Evolutionary conservation across 805 yeast genomes (phyloP).

Genomic region (Pichia nanzhaoensis): DNA sequence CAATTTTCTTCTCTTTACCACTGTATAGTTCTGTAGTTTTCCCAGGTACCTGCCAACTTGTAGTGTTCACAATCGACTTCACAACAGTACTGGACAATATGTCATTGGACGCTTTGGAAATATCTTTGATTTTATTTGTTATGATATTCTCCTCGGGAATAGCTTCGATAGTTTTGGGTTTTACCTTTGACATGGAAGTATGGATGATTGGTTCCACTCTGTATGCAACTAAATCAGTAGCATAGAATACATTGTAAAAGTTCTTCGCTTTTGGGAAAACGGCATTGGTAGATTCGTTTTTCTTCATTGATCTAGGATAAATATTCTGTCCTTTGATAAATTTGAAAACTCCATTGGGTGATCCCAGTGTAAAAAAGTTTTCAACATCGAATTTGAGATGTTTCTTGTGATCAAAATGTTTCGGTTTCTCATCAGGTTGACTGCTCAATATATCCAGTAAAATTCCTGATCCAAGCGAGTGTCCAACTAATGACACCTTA

Average conservation of each 20-base stretch:
- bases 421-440: conserved; percentile 32
- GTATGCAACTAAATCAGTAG: conserved; percentile 88
- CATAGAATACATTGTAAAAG: conserved; percentile 78
- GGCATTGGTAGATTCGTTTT: conserved; percentile 10
- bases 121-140: conserved; percentile 9
- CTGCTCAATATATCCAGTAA: conserved; percentile 63
- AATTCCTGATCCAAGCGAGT: conserved; percentile 86
- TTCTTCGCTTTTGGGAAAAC: conserved; percentile 55
- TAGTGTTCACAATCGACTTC: conserved; percentile 10
- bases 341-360: conserved; percentile 85
- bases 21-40: not conserved
- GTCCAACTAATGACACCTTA: conserved; percentile 78
- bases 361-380: conserved; percentile 75
- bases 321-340: conserved; percentile 60
- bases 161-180: conserved; percentile 55
- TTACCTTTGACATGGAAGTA: conserved; percentile 38
- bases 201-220: conserved; percentile 79
- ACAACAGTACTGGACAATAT: conserved; percentile 25
- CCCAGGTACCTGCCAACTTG: conserved; percentile 1
- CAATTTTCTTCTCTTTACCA: conserved; percentile 19
- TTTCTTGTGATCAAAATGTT: conserved; percentile 26
- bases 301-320: conserved; percentile 27
- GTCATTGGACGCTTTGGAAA: conserved; percentile 14
- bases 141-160: conserved; percentile 44
- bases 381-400: conserved; percentile 65